phyloP scores from a whole-genome alignment of 2,329 filamentous ascomycete species.

The Anisogramma anomala region DNA sequence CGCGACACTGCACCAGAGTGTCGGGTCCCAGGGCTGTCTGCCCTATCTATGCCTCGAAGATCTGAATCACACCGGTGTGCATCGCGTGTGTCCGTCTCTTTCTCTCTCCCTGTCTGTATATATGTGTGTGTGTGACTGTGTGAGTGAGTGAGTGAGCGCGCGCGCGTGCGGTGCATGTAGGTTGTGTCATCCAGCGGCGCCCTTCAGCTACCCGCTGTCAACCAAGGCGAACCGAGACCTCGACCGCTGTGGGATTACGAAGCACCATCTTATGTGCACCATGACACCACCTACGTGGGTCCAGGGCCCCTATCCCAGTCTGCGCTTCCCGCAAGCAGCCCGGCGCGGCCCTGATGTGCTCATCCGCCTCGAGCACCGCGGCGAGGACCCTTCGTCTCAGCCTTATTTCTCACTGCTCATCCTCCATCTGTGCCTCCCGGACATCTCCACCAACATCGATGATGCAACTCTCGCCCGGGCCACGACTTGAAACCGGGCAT shows the following conservation, averaged over 20 bases:
- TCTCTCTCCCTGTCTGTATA: too few species aligned
- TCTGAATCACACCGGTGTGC: neutral
- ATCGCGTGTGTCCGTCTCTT: too few species aligned
- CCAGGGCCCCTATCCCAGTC: too few species aligned
- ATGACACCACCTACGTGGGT: too few species aligned
- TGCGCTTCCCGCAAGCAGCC: neutral
- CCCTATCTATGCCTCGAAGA: neutral
- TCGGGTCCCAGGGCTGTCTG: slow-evolving; percentile 1
- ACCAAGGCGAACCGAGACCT: slow-evolving; percentile 1
- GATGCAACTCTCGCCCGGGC: neutral
- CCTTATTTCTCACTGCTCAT: slow-evolving; percentile 2
- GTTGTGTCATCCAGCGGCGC: too few species aligned
- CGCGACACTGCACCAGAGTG: slow-evolving; percentile 7
- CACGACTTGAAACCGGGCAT: neutral
- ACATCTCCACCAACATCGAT: slow-evolving; percentile 10
- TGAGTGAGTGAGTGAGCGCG: too few species aligned
- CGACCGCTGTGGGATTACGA: slow-evolving; percentile 7
- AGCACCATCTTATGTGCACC: slow-evolving; percentile 2
- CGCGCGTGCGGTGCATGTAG: too few species aligned
- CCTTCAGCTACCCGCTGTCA: slow-evolving; percentile 7
- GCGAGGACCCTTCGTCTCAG: slow-evolving; percentile 1
- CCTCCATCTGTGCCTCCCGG: neutral
- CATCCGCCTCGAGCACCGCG: too few species aligned
- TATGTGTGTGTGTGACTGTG: too few species aligned
- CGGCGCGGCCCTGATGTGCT: neutral